Conservation (phyloP, 345 rosid genomes). For the Camelina laxa region DNA sequence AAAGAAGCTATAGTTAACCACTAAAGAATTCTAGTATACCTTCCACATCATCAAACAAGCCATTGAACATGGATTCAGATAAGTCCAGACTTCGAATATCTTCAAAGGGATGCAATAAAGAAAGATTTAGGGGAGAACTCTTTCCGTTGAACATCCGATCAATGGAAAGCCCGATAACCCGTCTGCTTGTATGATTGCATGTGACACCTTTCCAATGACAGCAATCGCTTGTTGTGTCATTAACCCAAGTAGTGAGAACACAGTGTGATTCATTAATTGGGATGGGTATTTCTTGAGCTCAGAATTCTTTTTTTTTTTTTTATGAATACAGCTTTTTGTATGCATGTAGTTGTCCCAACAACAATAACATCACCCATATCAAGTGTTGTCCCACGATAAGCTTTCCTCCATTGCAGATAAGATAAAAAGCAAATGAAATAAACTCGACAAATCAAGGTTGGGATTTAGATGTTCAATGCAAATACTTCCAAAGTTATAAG, state of each 20-base stretch:
- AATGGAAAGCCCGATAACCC: background rate
- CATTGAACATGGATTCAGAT: no score
- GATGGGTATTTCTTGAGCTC: constrained; percentile 5
- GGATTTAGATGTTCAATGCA: no score
- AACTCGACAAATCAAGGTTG: no score
- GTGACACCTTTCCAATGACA: background rate
- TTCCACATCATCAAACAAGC: background rate
- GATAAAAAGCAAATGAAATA: no score
- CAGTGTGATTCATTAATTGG: background rate
- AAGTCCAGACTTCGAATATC: background rate
- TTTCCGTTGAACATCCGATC: background rate
- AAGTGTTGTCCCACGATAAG: background rate
- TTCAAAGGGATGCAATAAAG: background rate
- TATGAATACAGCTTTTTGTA: background rate
- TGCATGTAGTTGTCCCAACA: background rate
- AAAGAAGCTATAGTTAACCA: background rate
- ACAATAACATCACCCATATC: background rate
- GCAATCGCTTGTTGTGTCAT: constrained; percentile 18
- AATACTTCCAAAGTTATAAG: no score
- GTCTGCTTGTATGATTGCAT: background rate
- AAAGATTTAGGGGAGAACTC: background rate
- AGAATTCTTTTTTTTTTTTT: constrained; percentile 10
- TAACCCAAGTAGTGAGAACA: constrained; percentile 6
- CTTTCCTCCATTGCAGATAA: no score
- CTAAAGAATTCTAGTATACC: no score